Evolutionary conservation across 2,329 filamentous ascomycete species (phyloP).

Genomic region (Lecanoromycetidae sp.): DNA sequence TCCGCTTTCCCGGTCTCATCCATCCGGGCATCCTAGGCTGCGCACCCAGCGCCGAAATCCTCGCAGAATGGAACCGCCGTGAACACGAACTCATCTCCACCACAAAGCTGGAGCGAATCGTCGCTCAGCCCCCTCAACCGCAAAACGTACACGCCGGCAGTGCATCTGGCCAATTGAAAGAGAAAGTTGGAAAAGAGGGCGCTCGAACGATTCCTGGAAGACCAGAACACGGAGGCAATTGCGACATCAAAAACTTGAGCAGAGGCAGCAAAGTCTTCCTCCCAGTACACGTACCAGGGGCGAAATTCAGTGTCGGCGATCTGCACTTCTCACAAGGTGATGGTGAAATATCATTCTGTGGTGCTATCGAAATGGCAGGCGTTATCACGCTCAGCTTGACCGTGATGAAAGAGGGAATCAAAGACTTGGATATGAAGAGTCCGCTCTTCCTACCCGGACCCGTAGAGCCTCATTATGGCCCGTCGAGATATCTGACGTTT

Average conservation of each 20-base stretch:
- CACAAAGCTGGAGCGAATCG: conserved; percentile 52
- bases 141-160: conserved; percentile 61
- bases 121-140: conserved; percentile 65
- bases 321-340: conserved; percentile 76
- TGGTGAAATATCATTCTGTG: conserved; percentile 79
- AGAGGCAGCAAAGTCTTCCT: conserved; percentile 73
- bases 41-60: conserved; percentile 65
- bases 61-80: conserved; percentile 71
- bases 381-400: conserved; percentile 82
- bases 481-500: conserved; percentile 70
- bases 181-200: conserved; percentile 62
- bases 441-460: conserved; percentile 79
- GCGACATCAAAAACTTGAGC: conserved; percentile 79
- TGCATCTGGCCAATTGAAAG: conserved; percentile 45
- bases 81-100: conserved; percentile 68
- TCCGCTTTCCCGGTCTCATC: conserved; percentile 78
- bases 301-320: conserved; percentile 84
- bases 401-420: conserved; percentile 71
- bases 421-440: conserved; percentile 61
- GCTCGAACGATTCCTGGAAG: conserved; percentile 74
- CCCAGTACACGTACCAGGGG: conserved; percentile 73
- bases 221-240: conserved; percentile 81
- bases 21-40: conserved; percentile 87
- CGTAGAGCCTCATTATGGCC: conserved; percentile 77
- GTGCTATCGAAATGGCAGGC: conserved; percentile 89